These are phyloP conservation scores for Wickerhamiella azymoides DNA, from an alignment of 805 yeast genomes.

Conservation along the genomic window DNA sequence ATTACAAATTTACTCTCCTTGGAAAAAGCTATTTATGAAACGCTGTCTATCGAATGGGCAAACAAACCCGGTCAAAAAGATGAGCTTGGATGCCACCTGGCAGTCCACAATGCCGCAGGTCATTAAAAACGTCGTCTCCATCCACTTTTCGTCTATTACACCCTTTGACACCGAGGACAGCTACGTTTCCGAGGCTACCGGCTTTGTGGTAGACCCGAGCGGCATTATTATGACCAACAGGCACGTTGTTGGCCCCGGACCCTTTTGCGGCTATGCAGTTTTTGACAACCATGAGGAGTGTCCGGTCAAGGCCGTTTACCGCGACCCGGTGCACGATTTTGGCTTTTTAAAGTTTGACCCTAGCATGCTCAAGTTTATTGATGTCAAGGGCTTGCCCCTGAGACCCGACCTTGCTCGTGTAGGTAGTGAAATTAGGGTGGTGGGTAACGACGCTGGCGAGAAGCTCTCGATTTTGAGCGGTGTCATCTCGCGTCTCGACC, in stretches of 20 bases:
- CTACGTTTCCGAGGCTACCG: slow-evolving; percentile 74
- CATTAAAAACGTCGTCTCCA: slow-evolving; percentile 74
- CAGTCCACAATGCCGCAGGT: slow-evolving; percentile 36
- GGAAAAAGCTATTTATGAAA: background rate
- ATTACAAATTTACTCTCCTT: background rate
- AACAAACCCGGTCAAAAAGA: background rate
- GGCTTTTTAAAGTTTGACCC: slow-evolving; percentile 80
- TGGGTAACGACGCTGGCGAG: slow-evolving; percentile 95
- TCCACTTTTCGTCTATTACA: slow-evolving; percentile 76
- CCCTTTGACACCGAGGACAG: slow-evolving; percentile 79
- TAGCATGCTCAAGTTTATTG: slow-evolving; percentile 53
- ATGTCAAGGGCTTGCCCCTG: slow-evolving; percentile 48
- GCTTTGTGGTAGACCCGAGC: slow-evolving; percentile 73
- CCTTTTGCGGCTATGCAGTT: slow-evolving; percentile 80
- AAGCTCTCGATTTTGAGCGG: slow-evolving; percentile 81
- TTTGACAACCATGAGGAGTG: slow-evolving; percentile 93
- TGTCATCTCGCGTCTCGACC: slow-evolving; percentile 65
- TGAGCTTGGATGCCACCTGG: slow-evolving; percentile 2
- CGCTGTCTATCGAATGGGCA: slow-evolving; percentile 4
- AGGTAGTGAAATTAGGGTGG: slow-evolving; percentile 88
- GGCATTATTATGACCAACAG: slow-evolving; percentile 85
- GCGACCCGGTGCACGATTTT: slow-evolving; percentile 93
- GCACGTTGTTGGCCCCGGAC: slow-evolving; percentile 93
- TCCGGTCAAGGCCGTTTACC: slow-evolving; percentile 67
- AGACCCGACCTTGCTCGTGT: slow-evolving; percentile 75